Conservation (phyloP, 805 yeast species). For the Saturnispora galanensis region DNA sequence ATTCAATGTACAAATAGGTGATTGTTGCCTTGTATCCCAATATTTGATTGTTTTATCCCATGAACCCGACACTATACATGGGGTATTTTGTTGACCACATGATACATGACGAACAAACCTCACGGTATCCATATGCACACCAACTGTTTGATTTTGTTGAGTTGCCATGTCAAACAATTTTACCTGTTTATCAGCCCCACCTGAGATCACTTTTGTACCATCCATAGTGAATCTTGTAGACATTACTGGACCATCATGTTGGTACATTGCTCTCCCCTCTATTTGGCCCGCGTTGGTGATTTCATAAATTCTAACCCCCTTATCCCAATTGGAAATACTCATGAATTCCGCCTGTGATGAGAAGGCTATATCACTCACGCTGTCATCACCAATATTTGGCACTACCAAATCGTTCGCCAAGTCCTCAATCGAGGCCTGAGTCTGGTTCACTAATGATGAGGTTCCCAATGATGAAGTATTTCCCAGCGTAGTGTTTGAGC, state of each 20-base stretch:
- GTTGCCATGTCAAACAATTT: constrained; percentile 71
- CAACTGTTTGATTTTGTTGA: constrained; percentile 78
- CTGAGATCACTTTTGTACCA: constrained; percentile 79
- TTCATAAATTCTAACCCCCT: constrained; percentile 87
- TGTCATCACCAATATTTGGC: constrained; percentile 83
- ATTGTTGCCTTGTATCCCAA: constrained; percentile 87
- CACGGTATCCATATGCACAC: constrained; percentile 78
- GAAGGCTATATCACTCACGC: constrained; percentile 73
- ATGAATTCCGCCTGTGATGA: constrained; percentile 78
- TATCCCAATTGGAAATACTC: constrained; percentile 89
- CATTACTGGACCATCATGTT: constrained; percentile 83
- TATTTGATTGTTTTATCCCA: constrained; percentile 94
- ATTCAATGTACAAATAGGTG: constrained; percentile 69
- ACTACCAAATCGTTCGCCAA: constrained; percentile 61
- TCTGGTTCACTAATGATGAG: constrained; percentile 3
- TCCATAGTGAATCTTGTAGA: constrained; percentile 76
- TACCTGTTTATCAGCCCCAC: constrained; percentile 87
- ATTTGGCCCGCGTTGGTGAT: constrained; percentile 63
- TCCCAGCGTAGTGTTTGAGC: constrained; percentile 3
- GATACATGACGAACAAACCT: constrained; percentile 64
- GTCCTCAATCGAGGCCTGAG: constrained; percentile 43
- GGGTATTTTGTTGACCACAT: constrained; percentile 76
- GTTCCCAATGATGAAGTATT: neutral
- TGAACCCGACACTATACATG: constrained; percentile 81
- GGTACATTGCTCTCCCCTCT: constrained; percentile 82